A percentile compares a stretch with the other conserved stretches of the same genome.
Evolutionary conservation across 208 protist species (phyloP).

Genomic region (Acanthamoeba comandoni): DNA sequence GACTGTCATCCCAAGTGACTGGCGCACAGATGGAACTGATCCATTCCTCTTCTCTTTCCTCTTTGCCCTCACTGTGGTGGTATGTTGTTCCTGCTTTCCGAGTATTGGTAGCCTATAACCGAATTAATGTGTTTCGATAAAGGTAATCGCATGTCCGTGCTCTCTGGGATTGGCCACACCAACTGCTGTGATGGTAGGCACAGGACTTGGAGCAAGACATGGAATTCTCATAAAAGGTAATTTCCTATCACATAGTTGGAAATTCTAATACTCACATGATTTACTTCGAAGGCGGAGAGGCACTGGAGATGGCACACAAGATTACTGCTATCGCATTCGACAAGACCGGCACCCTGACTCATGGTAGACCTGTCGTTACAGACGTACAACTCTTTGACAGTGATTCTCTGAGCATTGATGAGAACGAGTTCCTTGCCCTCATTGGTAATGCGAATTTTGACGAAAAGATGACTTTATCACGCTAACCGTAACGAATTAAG

Average conservation of each 20-base stretch:
- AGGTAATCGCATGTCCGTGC: conserved; percentile 97
- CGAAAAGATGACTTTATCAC: too few species aligned
- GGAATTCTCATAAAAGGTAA: conserved; percentile 72
- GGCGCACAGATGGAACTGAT: conserved; percentile 37
- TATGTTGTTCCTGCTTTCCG: too few species aligned
- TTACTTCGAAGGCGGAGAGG: conserved; percentile 91
- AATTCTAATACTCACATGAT: too few species aligned
- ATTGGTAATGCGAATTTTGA: background rate
- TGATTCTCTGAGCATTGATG: too few species aligned
- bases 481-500: too few species aligned
- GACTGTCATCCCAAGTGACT: background rate
- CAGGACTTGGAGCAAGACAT: conserved; percentile 90
- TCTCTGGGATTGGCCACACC: conserved; percentile 96
- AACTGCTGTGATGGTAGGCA: conserved; percentile 97
- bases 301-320: conserved; percentile 91
- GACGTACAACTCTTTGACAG: conserved; percentile 76
- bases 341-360: conserved; percentile 98
- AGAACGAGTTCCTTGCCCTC: background rate
- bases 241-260: too few species aligned
- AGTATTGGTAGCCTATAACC: conserved; percentile 1
- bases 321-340: conserved; percentile 93
- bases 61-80: conserved; percentile 91
- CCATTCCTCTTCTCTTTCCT: conserved; percentile 91
- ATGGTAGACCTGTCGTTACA: conserved; percentile 91
- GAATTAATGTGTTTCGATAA: background rate